Percentiles rank a stretch among this genome's conserved stretches.
phyloP scores from a whole-genome alignment of 345 rosid genomes.

The Salix koriyanagi region DNA sequence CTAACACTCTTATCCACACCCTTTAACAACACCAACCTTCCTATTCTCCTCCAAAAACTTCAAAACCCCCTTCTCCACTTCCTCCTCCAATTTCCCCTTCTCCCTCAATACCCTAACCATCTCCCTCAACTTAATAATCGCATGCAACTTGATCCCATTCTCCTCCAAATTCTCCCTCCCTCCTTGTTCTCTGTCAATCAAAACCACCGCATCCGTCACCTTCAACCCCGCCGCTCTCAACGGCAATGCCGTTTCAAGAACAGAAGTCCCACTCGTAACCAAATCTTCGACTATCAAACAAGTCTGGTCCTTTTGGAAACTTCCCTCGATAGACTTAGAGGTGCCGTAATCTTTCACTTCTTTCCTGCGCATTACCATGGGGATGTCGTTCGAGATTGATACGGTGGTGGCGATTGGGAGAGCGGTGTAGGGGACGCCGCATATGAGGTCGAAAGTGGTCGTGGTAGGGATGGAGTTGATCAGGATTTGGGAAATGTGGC shows the following conservation, averaged over 20 bases:
- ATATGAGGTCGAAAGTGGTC: constrained; percentile 54
- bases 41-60: constrained; percentile 74
- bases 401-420: constrained; percentile 88
- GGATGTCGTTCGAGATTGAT: constrained; percentile 55
- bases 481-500: constrained; percentile 65
- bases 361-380: constrained; percentile 94
- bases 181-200: constrained; percentile 90
- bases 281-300: constrained; percentile 81
- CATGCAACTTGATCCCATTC: constrained; percentile 72
- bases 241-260: constrained; percentile 86
- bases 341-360: constrained; percentile 89
- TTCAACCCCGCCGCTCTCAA: constrained; percentile 66
- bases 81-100: constrained; percentile 72
- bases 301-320: constrained; percentile 44
- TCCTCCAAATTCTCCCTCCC: constrained; percentile 75
- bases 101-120: constrained; percentile 83
- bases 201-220: constrained; percentile 83
- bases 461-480: constrained; percentile 60
- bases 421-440: constrained; percentile 97
- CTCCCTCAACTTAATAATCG: constrained; percentile 67
- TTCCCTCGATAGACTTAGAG: constrained; percentile 78
- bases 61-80: constrained; percentile 48
- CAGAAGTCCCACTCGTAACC: constrained; percentile 87
- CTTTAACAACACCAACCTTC: constrained; percentile 59
- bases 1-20: constrained; percentile 35